These are phyloP conservation scores for Glycyrrhiza uralensis DNA, from an alignment of 306 rosid species.

Conservation along the genomic window DNA sequence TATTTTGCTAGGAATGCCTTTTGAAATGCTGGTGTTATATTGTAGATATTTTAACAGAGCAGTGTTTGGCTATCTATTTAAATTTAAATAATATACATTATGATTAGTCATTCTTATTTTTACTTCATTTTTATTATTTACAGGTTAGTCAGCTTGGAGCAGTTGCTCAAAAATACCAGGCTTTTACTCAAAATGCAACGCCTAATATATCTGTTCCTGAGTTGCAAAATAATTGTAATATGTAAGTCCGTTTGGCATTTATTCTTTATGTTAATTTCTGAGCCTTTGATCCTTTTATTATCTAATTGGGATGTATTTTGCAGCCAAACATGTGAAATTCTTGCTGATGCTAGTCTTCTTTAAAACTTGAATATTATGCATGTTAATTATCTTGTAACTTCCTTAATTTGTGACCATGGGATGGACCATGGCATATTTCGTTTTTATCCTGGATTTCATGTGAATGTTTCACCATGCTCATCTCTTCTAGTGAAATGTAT, in stretches of 20 bases:
- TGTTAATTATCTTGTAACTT: background rate
- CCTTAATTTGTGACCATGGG: background rate
- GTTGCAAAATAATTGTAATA: conserved; percentile 91
- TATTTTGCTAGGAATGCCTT: background rate
- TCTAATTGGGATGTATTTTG: background rate
- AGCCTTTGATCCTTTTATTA: background rate
- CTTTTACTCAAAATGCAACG: conserved; percentile 85
- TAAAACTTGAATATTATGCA: background rate
- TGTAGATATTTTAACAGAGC: background rate
- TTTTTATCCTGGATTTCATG: background rate
- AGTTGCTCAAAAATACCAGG: conserved; percentile 95
- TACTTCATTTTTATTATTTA: conserved; percentile 5
- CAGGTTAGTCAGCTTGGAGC: conserved; percentile 97
- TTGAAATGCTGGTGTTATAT: conserved; percentile 1
- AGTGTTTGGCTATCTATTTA: background rate
- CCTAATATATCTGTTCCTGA: conserved; percentile 84
- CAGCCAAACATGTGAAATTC: background rate
- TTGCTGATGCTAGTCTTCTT: background rate
- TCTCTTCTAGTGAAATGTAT: background rate
- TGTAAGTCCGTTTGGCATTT: conserved; percentile 46
- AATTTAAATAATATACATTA: conserved; percentile 1
- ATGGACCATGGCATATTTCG: background rate
- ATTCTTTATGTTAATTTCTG: background rate
- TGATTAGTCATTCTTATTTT: conserved; percentile 2
- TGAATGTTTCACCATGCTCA: background rate